Percentiles rank a stretch among this genome's conserved stretches.
Conservation (phyloP, 805 yeast species). For the Yarrowia sp. region DNA sequence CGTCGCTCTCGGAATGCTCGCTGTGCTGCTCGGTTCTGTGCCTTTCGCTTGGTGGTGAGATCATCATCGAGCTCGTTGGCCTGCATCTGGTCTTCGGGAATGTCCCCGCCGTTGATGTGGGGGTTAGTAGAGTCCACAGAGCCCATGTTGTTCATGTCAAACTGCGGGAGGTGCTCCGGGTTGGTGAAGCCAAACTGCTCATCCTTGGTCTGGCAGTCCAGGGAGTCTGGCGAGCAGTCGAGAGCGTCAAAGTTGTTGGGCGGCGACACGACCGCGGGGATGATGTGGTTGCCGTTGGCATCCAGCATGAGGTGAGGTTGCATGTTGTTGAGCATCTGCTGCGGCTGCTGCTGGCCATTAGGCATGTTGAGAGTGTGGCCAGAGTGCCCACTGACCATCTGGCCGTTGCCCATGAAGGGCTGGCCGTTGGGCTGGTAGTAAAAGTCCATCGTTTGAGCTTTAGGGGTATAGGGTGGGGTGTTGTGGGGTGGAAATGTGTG, state of each 20-base stretch:
- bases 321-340: not conserved
- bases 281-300: slow-evolving; percentile 10
- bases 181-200: slow-evolving; percentile 17
- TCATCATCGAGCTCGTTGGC: slow-evolving; percentile 26
- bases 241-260: slow-evolving; percentile 18
- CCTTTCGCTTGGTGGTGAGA: slow-evolving; percentile 51
- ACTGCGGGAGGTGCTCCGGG: not conserved
- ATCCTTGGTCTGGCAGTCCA: slow-evolving; percentile 13
- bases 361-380: slow-evolving; percentile 13
- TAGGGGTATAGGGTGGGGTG: not conserved
- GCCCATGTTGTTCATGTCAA: not conserved
- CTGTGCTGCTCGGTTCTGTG: slow-evolving; percentile 84
- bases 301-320: slow-evolving; percentile 12
- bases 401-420: slow-evolving; percentile 6
- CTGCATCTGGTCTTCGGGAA: not conserved
- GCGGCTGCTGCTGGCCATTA: not conserved
- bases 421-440: slow-evolving; percentile 22
- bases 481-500: not conserved
- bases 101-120: not conserved
- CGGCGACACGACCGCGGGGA: not conserved
- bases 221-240: slow-evolving; percentile 2
- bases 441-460: not conserved
- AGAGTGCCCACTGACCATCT: slow-evolving; percentile 1
- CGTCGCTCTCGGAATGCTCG: slow-evolving; percentile 81
- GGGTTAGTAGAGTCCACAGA: not conserved